phyloP scores from a whole-genome alignment of 257 asterid species.

The Cynanchum wilfordii region DNA sequence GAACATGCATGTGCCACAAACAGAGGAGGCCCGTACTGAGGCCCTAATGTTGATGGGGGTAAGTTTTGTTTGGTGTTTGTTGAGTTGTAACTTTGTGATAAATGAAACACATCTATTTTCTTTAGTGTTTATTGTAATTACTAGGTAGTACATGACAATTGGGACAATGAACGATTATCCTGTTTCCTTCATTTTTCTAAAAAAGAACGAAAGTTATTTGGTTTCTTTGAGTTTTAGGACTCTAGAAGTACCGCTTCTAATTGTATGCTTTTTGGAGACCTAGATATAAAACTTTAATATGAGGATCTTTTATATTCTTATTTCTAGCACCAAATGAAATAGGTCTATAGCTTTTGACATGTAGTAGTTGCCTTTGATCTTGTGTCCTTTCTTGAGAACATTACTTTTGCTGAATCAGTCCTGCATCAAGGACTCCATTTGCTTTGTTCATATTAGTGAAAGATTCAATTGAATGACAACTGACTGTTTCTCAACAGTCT shows the following conservation, averaged over 20 bases:
- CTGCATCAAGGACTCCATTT: not conserved
- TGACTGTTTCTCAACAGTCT: not conserved
- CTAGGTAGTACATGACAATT: not conserved
- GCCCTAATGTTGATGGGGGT: slow-evolving; percentile 97
- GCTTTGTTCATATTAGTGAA: not conserved
- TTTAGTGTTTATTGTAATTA: not conserved
- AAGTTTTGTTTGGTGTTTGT: slow-evolving; percentile 20
- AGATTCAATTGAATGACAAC: not conserved
- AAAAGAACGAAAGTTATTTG: not conserved
- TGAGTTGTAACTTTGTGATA: not conserved
- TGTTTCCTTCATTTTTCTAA: not conserved
- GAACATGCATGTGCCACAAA: slow-evolving; percentile 99
- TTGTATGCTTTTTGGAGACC: not conserved
- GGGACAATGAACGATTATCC: not conserved
- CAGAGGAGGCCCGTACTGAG: slow-evolving; percentile 96
- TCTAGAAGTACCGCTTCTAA: not conserved
- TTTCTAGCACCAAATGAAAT: not conserved
- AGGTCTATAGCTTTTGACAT: not conserved
- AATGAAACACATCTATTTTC: not conserved
- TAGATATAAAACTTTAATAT: not conserved
- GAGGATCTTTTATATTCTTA: not conserved
- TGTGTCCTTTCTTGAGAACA: not conserved
- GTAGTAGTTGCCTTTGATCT: not conserved
- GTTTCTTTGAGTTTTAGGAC: not conserved
- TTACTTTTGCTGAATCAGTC: not conserved